These are phyloP conservation scores for Penicillium parvum DNA, from an alignment of 495 filamentous ascomycete species.

Conservation along the genomic window DNA sequence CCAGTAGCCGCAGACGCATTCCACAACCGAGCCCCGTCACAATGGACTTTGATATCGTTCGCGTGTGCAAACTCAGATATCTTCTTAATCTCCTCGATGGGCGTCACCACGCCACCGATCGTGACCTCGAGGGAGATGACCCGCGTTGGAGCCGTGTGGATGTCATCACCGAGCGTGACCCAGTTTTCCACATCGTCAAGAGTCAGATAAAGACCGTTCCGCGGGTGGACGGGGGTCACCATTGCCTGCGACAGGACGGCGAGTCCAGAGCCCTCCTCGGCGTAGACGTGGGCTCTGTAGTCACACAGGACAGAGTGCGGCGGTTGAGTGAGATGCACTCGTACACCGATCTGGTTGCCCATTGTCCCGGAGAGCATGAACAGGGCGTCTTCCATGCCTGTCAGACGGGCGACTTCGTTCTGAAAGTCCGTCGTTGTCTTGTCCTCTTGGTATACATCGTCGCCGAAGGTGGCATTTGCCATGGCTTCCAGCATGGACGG, in stretches of 20 bases:
- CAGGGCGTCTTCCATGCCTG: conserved; percentile 62
- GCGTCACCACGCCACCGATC: conserved; percentile 27
- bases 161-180: conserved; percentile 26
- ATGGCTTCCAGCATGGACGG: conserved; percentile 64
- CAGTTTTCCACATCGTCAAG: conserved; percentile 62
- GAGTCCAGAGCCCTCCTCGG: conserved; percentile 70
- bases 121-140: conserved; percentile 35
- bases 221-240: conserved; percentile 53
- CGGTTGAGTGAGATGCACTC: conserved; percentile 62
- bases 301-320: conserved; percentile 70
- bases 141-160: conserved; percentile 31
- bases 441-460: conserved; percentile 70
- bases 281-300: conserved; percentile 59
- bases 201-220: conserved; percentile 63
- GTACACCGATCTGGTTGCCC: conserved; percentile 74
- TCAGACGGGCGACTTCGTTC: conserved; percentile 58
- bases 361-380: conserved; percentile 80
- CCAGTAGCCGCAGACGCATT: conserved; percentile 24
- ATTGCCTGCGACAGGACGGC: conserved; percentile 57
- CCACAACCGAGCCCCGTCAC: conserved; percentile 34
- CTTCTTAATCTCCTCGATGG: conserved; percentile 24
- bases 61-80: conserved; percentile 28
- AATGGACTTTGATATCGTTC: conserved; percentile 30
- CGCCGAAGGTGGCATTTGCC: conserved; percentile 52
- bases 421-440: conserved; percentile 63